Percentiles rank a stretch among this genome's conserved stretches.
These are phyloP conservation scores for Mycena citricolor DNA, from an alignment of 1,284 basidiomycete genomes.

Conservation along the genomic window DNA sequence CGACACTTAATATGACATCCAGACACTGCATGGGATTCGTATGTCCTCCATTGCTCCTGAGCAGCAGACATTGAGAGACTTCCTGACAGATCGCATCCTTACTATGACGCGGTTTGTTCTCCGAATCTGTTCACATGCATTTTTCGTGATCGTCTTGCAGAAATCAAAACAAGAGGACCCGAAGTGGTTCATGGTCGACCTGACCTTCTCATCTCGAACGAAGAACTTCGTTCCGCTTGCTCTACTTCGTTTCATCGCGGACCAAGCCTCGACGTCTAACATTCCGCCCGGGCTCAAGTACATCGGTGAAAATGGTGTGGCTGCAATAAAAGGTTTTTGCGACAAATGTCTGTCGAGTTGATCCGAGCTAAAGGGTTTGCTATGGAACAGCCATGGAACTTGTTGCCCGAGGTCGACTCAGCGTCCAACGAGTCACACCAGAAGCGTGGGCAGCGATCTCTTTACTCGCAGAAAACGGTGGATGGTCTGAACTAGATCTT, in stretches of 20 bases:
- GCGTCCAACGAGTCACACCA: conserved; percentile 78
- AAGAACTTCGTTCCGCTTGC: conserved; percentile 78
- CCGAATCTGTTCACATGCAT: background rate
- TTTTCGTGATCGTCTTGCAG: conserved; percentile 32
- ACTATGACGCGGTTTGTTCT: conserved; percentile 74
- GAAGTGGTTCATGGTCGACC: conserved; percentile 93
- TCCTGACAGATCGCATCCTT: conserved; percentile 70
- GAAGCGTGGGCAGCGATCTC: conserved; percentile 71
- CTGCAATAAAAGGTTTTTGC: conserved; percentile 57
- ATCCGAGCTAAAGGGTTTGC: background rate
- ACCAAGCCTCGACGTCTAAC: conserved; percentile 30
- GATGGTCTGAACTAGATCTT: conserved; percentile 54
- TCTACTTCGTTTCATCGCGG: conserved; percentile 69
- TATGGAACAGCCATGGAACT: conserved; percentile 68
- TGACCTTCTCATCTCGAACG: conserved; percentile 70
- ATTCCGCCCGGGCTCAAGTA: conserved; percentile 61
- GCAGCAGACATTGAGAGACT: conserved; percentile 13
- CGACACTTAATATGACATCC: conserved; percentile 15
- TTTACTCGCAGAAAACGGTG: conserved; percentile 70
- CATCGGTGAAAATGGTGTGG: conserved; percentile 58
- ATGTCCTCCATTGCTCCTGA: conserved; percentile 31
- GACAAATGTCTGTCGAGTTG: background rate
- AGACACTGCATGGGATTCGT: conserved; percentile 92
- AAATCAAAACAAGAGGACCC: conserved; percentile 78
- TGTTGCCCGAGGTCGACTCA: conserved; percentile 81